Evolutionary conservation across 2,329 filamentous ascomycete genomes (phyloP).

Genomic region (Didymella segeticola): DNA sequence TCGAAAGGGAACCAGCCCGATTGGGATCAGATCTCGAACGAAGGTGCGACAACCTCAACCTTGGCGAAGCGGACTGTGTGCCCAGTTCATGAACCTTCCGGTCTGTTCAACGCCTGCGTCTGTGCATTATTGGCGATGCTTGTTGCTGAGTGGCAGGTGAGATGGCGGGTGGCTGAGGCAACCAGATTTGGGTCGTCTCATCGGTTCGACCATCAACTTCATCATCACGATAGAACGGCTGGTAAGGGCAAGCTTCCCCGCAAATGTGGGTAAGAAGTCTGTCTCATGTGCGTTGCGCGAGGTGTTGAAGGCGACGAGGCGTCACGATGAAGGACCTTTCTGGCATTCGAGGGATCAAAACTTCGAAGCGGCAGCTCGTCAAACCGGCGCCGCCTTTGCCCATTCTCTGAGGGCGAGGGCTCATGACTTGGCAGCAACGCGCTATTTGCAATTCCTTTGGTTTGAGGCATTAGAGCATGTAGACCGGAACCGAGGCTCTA

Average conservation of each 20-base stretch:
- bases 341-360: background rate
- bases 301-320: conserved; percentile 2
- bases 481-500: background rate
- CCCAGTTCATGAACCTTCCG: conserved; percentile 26
- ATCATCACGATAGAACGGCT: conserved; percentile 16
- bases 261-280: conserved; percentile 6
- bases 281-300: conserved; percentile 14
- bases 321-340: background rate
- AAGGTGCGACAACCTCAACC: conserved; percentile 38
- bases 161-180: conserved; percentile 26
- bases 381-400: background rate
- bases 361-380: background rate
- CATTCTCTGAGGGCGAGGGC: background rate
- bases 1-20: conserved; percentile 23
- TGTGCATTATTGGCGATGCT: conserved; percentile 19
- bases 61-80: conserved; percentile 7
- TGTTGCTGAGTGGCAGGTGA: conserved; percentile 26
- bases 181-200: conserved; percentile 27
- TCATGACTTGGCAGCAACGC: conserved; percentile 1
- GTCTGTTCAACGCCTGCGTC: conserved; percentile 11
- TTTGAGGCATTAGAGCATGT: background rate
- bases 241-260: conserved; percentile 17
- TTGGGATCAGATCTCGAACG: conserved; percentile 29
- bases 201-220: conserved; percentile 8
- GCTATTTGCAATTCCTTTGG: conserved; percentile 1